These are phyloP conservation scores for Crinitomyces ghanaensis DNA, from an alignment of 805 yeast species.

Conservation along the genomic window DNA sequence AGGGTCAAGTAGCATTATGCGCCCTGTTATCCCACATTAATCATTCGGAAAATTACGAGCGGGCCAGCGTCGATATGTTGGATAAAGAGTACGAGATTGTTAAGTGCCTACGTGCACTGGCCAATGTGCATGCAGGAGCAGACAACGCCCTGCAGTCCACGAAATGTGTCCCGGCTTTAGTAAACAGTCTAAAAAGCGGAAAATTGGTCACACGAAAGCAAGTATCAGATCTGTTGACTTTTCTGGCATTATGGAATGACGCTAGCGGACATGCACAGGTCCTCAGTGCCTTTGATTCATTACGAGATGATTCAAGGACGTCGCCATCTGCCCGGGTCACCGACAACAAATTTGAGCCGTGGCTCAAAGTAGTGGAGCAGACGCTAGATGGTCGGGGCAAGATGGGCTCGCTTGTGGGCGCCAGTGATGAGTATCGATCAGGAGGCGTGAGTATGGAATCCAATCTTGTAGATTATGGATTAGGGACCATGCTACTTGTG, in stretches of 20 bases:
- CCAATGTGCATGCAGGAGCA: conserved; percentile 54
- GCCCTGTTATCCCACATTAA: conserved; percentile 49
- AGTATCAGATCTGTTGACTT: conserved; percentile 66
- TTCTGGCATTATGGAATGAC: conserved; percentile 36
- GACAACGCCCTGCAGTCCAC: conserved; percentile 37
- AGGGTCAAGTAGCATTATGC: conserved; percentile 72
- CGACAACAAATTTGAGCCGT: conserved; percentile 44
- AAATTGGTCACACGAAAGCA: conserved; percentile 63
- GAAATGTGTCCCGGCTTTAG: conserved; percentile 45
- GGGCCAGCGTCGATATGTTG: conserved; percentile 31
- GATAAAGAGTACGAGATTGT: conserved; percentile 70
- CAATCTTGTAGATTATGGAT: conserved; percentile 56
- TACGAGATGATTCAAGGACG: too few relatives aligned
- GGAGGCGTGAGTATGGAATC: conserved; percentile 43
- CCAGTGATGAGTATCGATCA: conserved; percentile 65
- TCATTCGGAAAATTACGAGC: conserved; percentile 17
- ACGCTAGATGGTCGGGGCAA: conserved; percentile 79
- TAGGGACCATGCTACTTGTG: conserved; percentile 58
- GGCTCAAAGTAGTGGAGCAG: conserved; percentile 56
- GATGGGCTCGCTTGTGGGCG: conserved; percentile 86
- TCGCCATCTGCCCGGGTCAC: conserved; percentile 25
- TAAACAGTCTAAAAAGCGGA: conserved; percentile 66
- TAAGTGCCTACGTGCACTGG: conserved; percentile 63
- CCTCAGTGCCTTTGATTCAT: conserved; percentile 38
- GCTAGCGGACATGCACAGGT: conserved; percentile 47